A percentile compares a stretch with the other conserved stretches of the same genome.
Evolutionary conservation across 2,329 filamentous ascomycete genomes (phyloP).

Genomic region (Colletotrichum tofieldiae): DNA sequence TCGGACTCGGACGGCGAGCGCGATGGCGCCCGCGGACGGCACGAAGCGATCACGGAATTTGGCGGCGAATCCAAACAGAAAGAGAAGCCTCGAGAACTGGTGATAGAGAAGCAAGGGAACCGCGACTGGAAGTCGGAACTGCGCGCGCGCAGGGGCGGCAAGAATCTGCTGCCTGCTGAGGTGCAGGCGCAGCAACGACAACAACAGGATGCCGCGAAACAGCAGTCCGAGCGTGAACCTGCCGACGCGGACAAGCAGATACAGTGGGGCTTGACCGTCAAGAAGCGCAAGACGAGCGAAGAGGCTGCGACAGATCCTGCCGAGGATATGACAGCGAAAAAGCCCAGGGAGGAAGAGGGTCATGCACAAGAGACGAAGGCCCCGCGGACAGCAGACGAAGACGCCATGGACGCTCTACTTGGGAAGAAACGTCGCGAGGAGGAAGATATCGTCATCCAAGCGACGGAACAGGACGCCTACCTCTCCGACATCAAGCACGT

Average conservation of each 20-base stretch:
- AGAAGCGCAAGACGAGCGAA: slow-evolving; percentile 68
- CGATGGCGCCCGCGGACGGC: slow-evolving; percentile 48
- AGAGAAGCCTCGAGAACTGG: slow-evolving; percentile 56
- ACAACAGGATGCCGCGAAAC: slow-evolving; percentile 53
- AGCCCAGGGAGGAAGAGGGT: slow-evolving; percentile 6
- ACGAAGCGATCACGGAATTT: slow-evolving; percentile 67
- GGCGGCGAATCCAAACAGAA: slow-evolving; percentile 60
- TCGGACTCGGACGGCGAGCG: slow-evolving; percentile 52
- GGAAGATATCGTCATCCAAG: slow-evolving; percentile 68
- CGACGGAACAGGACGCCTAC: slow-evolving; percentile 79
- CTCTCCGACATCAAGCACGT: slow-evolving; percentile 78
- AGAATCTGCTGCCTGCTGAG: slow-evolving; percentile 71
- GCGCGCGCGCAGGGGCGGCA: slow-evolving; percentile 63
- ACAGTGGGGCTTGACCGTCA: slow-evolving; percentile 68
- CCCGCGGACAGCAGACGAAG: slow-evolving; percentile 53
- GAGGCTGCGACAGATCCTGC: slow-evolving; percentile 56
- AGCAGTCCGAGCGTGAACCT: slow-evolving; percentile 52
- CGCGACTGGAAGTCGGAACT: slow-evolving; percentile 74
- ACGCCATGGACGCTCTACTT: slow-evolving; percentile 78
- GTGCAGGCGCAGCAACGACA: slow-evolving; percentile 64
- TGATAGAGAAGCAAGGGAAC: slow-evolving; percentile 74
- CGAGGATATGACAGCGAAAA: slow-evolving; percentile 29
- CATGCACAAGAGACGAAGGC: slow-evolving; percentile 16
- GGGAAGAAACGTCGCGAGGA: slow-evolving; percentile 63
- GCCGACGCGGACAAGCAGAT: slow-evolving; percentile 68